Evolutionary conservation across 345 rosid genomes (phyloP).

Genomic region (Angophora floribunda): DNA sequence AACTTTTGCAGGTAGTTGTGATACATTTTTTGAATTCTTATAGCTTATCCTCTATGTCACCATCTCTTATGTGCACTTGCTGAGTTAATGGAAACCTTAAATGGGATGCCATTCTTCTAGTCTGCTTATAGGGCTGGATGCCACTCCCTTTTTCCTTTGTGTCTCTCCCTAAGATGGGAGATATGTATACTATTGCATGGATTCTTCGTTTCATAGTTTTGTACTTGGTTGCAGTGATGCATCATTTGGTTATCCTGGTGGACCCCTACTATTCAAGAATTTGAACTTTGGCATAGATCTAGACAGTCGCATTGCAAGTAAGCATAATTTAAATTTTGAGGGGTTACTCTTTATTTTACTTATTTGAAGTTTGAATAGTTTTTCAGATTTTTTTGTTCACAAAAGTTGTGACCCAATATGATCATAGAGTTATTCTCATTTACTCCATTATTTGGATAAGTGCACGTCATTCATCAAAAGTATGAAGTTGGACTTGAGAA

Average conservation of each 20-base stretch:
- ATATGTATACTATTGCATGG: background rate
- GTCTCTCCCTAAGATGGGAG: background rate
- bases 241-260: conserved; percentile 95
- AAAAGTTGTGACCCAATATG: background rate
- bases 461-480: background rate
- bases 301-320: conserved; percentile 97
- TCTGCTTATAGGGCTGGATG: background rate
- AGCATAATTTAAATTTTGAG: conserved; percentile 15
- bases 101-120: background rate
- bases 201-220: conserved; percentile 1
- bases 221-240: conserved; percentile 66
- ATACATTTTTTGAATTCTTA: background rate
- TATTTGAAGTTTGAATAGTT: background rate
- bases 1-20: background rate
- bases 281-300: conserved; percentile 97
- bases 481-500: background rate
- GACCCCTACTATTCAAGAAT: conserved; percentile 79
- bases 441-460: background rate
- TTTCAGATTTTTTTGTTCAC: background rate
- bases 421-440: background rate
- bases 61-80: background rate
- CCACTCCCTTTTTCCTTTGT: background rate
- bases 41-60: background rate
- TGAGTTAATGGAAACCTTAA: background rate
- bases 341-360: background rate